Evolutionary conservation across 2,329 filamentous ascomycete species (phyloP), one percentile per base, ranked within the genome.

Genomic region (Aspergillus tamarii): DNA sequence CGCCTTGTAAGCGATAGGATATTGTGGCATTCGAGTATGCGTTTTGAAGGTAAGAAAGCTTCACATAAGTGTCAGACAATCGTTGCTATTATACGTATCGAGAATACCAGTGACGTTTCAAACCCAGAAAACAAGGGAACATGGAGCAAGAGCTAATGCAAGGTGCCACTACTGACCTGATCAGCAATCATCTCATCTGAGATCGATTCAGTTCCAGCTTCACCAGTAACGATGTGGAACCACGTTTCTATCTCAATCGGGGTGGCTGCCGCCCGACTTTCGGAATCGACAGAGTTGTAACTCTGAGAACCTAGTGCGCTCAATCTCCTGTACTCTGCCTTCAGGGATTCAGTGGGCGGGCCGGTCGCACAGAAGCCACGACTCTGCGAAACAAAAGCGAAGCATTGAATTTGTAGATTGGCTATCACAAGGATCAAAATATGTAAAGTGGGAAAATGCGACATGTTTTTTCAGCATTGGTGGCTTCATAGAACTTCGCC

Each of bases 1-100:
- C 78, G 63, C 82, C 81, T 59, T 77, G 68, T 11, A 87, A 78
- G 34, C 75, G 79, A 77, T 86, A 88, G 10, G 71, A 73, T 68
- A 88, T 84, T 62, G 78, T 78, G 4, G 77, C 71, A 56, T 77
- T 73, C 46, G 69, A 64, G 75, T 85, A 85, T 46, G 81, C 76
- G 41, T 78, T 74, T 76, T 85, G 85, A 10, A 81, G 70, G 46
- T 77, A 76, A 11, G 69, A 69, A 59, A 78, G 54, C 77, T 78
- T 60, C 23, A 43, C 36, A 39, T n/a, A 7, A 41, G 23, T 23
- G 34, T 55, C 34, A 55, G 52, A 36, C 23, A 1, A 23, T 55
- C 21, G 14, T 16, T 41, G 21, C 16, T 54, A 11, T 3, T 26
- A 28, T 21, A 23, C 9, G 39, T 55, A 10, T 12, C 26, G 11